Evolutionary conservation across 2,329 filamentous ascomycete species (phyloP).

Genomic region (Lachnellula hyalina): DNA sequence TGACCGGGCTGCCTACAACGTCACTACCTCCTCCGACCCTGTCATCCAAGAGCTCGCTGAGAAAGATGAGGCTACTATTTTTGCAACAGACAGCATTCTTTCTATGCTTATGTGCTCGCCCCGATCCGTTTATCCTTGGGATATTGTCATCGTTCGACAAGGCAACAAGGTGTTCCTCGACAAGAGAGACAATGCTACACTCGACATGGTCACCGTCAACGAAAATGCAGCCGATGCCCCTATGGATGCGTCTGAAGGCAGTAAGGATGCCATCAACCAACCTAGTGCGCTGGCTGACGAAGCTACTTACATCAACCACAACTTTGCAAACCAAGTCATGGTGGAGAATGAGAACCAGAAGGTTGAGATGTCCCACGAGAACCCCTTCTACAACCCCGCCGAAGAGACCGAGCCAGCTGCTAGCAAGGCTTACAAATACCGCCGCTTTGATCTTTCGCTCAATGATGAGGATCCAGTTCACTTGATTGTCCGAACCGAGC

Average conservation of each 20-base stretch:
- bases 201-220: slow-evolving; percentile 98
- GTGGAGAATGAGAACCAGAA: slow-evolving; percentile 73
- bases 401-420: slow-evolving; percentile 92
- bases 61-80: slow-evolving; percentile 92
- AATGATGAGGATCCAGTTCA: slow-evolving; percentile 88
- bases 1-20: slow-evolving; percentile 95
- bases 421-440: slow-evolving; percentile 97
- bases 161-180: slow-evolving; percentile 98
- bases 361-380: slow-evolving; percentile 78
- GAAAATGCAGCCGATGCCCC: slow-evolving; percentile 96
- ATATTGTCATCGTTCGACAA: slow-evolving; percentile 88
- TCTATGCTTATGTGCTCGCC: slow-evolving; percentile 99
- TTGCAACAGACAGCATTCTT: slow-evolving; percentile 92
- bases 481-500: slow-evolving; percentile 87
- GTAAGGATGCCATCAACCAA: slow-evolving; percentile 92
- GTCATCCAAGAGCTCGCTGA: slow-evolving; percentile 96
- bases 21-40: slow-evolving; percentile 92
- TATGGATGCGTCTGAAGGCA: slow-evolving; percentile 82
- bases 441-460: slow-evolving; percentile 89
- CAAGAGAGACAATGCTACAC: slow-evolving; percentile 90
- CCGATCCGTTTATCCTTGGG: slow-evolving; percentile 96
- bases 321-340: slow-evolving; percentile 96
- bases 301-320: slow-evolving; percentile 99
- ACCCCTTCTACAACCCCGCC: slow-evolving; percentile 94
- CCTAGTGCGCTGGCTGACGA: slow-evolving; percentile 90